A percentile compares a stretch with the other conserved stretches of the same genome.
phyloP scores from a whole-genome alignment of 164 flowering plant genomes.

The Umbellularia californica region DNA sequence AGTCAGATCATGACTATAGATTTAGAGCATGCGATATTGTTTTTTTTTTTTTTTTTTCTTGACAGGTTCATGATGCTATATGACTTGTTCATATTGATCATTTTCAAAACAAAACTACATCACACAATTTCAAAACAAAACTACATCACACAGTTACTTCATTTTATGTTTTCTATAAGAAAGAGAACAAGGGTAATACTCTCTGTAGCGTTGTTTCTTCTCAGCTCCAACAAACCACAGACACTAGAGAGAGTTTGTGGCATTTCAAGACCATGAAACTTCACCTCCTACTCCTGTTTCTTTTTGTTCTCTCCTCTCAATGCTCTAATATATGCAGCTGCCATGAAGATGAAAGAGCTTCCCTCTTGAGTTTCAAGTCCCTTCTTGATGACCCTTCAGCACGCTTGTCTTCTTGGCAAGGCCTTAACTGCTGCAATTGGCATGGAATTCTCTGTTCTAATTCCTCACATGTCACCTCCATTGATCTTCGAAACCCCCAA shows the following conservation, averaged over 20 bases:
- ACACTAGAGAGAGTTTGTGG: neutral
- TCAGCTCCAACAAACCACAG: neutral
- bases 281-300: neutral
- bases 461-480: conserved; percentile 8
- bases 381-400: conserved; percentile 12
- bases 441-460: conserved; percentile 16
- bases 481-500: conserved; percentile 4
- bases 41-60: too few species aligned
- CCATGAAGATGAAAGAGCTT: conserved; percentile 10
- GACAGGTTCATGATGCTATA: too few species aligned
- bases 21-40: too few species aligned
- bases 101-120: too few species aligned
- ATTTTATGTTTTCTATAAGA: too few species aligned
- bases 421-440: conserved; percentile 23
- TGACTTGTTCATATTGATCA: too few species aligned
- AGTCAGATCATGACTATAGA: too few species aligned
- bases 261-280: conserved; percentile 4
- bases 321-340: neutral
- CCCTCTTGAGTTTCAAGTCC: conserved; percentile 20
- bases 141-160: too few species aligned
- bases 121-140: too few species aligned
- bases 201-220: too few species aligned
- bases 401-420: conserved; percentile 19
- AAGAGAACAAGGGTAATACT: too few species aligned
- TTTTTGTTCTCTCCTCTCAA: neutral